These are phyloP conservation scores for Lactuca saligna DNA, from an alignment of 129 eudicot species.

Conservation along the genomic window DNA sequence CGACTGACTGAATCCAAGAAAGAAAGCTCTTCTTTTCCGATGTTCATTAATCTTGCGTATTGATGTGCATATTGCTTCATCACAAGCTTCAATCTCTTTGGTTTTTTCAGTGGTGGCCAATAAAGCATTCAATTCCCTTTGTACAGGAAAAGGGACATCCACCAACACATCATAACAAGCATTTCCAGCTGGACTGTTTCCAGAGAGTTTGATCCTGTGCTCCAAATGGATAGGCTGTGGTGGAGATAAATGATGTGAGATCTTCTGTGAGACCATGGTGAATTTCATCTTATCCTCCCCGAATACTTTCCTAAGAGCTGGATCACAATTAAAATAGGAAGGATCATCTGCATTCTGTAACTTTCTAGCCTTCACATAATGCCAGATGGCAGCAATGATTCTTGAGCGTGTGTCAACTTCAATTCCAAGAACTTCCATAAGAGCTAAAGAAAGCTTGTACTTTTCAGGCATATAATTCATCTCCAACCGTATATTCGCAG, in stretches of 20 bases:
- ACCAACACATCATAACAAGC: constrained; percentile 89
- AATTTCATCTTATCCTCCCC: constrained; percentile 79
- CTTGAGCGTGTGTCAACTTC: constrained; percentile 93
- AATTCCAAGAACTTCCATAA: constrained; percentile 80
- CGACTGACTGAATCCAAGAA: constrained; percentile 91
- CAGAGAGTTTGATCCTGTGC: constrained; percentile 78
- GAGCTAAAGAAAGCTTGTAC: constrained; percentile 69
- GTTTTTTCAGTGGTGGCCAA: constrained; percentile 71
- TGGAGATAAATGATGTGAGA: constrained; percentile 66
- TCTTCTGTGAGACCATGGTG: constrained; percentile 70
- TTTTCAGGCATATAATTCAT: constrained; percentile 87
- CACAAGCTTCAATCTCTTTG: constrained; percentile 85
- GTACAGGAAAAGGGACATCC: constrained; percentile 87
- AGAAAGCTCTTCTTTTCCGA: constrained; percentile 76
- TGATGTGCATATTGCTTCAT: constrained; percentile 75
- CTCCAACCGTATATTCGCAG: constrained; percentile 65
- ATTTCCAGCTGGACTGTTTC: constrained; percentile 77
- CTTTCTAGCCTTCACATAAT: constrained; percentile 86
- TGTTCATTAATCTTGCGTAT: constrained; percentile 87
- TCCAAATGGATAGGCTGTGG: constrained; percentile 82
- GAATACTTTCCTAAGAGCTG: constrained; percentile 75
- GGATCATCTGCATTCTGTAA: constrained; percentile 82
- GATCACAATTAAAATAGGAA: constrained; percentile 76
- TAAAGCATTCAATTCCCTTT: constrained; percentile 77
- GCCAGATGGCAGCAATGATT: constrained; percentile 86